Evolutionary conservation across 2,329 filamentous ascomycete genomes (phyloP).

Genomic region (Curvularia verruculosa): DNA sequence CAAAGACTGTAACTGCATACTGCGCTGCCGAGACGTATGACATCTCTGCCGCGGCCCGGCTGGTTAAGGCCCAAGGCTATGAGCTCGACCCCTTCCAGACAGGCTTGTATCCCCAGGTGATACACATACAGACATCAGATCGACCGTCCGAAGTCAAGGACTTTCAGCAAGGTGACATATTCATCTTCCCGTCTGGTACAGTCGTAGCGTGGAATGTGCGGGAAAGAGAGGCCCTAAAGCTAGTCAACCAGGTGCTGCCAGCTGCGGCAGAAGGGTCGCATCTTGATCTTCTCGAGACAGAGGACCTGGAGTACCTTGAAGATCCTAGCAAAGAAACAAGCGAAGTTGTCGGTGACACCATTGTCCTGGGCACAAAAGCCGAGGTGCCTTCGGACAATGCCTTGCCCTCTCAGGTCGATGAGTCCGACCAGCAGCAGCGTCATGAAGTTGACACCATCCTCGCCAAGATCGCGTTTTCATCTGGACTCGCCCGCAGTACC

Average conservation of each 20-base stretch:
- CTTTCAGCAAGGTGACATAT: conserved; percentile 76
- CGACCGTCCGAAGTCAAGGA: conserved; percentile 50
- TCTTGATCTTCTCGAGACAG: conserved; percentile 74
- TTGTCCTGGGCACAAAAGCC: conserved; percentile 79
- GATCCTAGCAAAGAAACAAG: conserved; percentile 76
- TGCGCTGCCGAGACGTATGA: conserved; percentile 72
- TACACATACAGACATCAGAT: conserved; percentile 61
- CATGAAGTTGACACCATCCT: conserved; percentile 67
- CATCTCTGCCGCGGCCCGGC: conserved; percentile 62
- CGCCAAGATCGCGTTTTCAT: conserved; percentile 96
- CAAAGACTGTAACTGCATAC: conserved; percentile 66
- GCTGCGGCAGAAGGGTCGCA: conserved; percentile 79
- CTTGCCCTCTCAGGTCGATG: conserved; percentile 27
- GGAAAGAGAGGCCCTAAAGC: conserved; percentile 66
- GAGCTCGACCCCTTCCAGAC: conserved; percentile 67
- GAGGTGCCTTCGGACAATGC: conserved; percentile 25
- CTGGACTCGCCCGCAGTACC: conserved; percentile 87
- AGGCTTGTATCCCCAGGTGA: conserved; percentile 68
- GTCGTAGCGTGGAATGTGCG: conserved; percentile 91
- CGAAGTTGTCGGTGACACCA: conserved; percentile 82
- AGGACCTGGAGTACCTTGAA: conserved; percentile 85
- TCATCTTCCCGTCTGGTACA: conserved; percentile 93
- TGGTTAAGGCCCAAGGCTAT: conserved; percentile 65
- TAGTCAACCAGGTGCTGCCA: conserved; percentile 69
- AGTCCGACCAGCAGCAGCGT: conserved; percentile 39